Conservation (phyloP, 176 grass and related monocot genomes). For the Melocanna baccifera region DNA sequence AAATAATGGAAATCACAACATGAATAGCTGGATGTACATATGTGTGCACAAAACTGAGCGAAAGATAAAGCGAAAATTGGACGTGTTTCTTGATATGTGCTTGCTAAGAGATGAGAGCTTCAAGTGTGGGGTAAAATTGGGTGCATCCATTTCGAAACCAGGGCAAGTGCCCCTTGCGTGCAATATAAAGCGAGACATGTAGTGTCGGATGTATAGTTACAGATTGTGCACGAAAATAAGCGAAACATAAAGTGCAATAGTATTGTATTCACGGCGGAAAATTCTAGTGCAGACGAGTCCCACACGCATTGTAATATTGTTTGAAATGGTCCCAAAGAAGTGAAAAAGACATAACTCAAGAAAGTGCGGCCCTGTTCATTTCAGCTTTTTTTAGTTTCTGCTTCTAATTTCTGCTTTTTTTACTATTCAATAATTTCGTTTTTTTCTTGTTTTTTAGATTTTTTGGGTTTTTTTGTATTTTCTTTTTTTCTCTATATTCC, state of each 20-base stretch:
- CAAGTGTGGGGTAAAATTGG: background rate
- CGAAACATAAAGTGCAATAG: too few species aligned
- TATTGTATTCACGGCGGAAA: too few species aligned
- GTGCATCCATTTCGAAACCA: background rate
- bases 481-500: too few species aligned
- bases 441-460: too few species aligned
- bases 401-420: too few species aligned
- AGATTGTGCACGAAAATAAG: background rate
- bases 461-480: too few species aligned
- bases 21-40: background rate
- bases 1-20: background rate
- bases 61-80: background rate
- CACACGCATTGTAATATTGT: background rate
- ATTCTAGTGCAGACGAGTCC: background rate
- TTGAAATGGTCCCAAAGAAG: background rate
- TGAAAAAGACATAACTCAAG: background rate
- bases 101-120: background rate
- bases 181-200: background rate
- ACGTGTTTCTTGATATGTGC: background rate
- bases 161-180: background rate
- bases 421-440: too few species aligned
- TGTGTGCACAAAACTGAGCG: background rate
- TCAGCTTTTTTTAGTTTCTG: too few species aligned
- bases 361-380: too few species aligned
- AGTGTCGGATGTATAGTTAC: background rate